Evolutionary conservation across 352 stramenopile species (phyloP), one percentile per base, ranked within the genome.

Genomic region (Pythium periplocum): DNA sequence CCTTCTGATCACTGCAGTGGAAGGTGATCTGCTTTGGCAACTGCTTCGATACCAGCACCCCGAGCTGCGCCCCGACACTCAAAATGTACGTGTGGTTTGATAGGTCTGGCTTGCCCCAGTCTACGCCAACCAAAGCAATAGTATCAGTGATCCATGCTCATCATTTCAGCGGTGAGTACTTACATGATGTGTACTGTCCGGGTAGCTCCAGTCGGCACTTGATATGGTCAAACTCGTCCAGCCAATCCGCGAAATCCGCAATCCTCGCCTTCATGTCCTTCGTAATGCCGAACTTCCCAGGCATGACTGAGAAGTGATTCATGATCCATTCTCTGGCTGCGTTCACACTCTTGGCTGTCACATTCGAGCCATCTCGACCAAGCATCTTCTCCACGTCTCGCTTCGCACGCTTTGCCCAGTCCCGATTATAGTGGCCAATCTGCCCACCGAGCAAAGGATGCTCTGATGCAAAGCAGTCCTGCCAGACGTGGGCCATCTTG

Each of bases 231-330:
- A 95, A 90, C 45, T 90, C 76, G 31, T 87, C 70, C 2, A 95
- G 71, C 85, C 85, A 95, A 36, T 93, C 83, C 1, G 83, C 78
- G 73, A 95, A 94, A 50, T 93, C 78, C 6, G 67, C 66, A 9
- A 95, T 60, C n/a, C 83, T 72, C 9, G 67, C 74, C 43, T 90
- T 90, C 82, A 90, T 91, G 44, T 93, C 78, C 32, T 83, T 86
- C 1, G 76, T 82, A 34, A 93, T 91, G 4, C 80, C 80, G 34
- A 78, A 75, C 46, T 68, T 84, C 2, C 83, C 83, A 4, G 83
- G 78, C 1, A 71, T 65, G n/a, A 91, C 83, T 7, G 65, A 68
- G 53, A 93, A 93, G 42, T 79, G 73, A 37, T 78, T 87, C 10
- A 56, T 61, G 37, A 91, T 78, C 83, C 83, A 93, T 36, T 87